Evolutionary conservation across 495 filamentous ascomycete genomes (phyloP).

Genomic region (Penicillium canariense): DNA sequence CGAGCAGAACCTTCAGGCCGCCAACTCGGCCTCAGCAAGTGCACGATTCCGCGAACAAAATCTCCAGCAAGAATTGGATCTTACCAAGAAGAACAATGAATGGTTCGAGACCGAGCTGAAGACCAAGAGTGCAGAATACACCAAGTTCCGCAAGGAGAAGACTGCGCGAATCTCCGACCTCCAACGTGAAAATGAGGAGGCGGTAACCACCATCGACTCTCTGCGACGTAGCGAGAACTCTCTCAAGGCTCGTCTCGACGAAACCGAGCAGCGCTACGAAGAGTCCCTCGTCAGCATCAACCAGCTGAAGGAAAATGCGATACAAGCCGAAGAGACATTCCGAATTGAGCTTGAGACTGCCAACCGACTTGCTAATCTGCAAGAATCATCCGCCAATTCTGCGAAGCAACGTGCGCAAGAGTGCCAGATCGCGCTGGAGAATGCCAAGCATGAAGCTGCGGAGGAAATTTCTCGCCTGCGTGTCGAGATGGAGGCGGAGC

Average conservation of each 20-base stretch:
- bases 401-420: constrained; percentile 79
- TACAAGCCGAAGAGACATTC: constrained; percentile 76
- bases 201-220: constrained; percentile 68
- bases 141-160: constrained; percentile 95
- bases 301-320: constrained; percentile 76
- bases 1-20: constrained; percentile 77
- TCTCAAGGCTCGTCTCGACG: constrained; percentile 75
- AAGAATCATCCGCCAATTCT: constrained; percentile 76
- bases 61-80: constrained; percentile 82
- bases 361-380: constrained; percentile 78
- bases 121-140: constrained; percentile 77
- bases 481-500: constrained; percentile 79
- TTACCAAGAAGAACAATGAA: constrained; percentile 82
- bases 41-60: constrained; percentile 85
- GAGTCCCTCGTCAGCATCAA: constrained; percentile 78
- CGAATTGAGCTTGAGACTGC: constrained; percentile 76
- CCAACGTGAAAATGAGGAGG: constrained; percentile 84
- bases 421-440: constrained; percentile 71
- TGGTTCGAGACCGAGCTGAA: constrained; percentile 89
- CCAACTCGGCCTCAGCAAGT: constrained; percentile 70
- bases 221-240: constrained; percentile 74
- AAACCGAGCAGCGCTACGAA: constrained; percentile 81
- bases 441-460: constrained; percentile 74
- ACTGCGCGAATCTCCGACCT: constrained; percentile 79
- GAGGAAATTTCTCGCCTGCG: constrained; percentile 75